These are phyloP conservation scores for Tetracentron sinense DNA, from an alignment of 164 flowering plant genomes.

Conservation along the genomic window DNA sequence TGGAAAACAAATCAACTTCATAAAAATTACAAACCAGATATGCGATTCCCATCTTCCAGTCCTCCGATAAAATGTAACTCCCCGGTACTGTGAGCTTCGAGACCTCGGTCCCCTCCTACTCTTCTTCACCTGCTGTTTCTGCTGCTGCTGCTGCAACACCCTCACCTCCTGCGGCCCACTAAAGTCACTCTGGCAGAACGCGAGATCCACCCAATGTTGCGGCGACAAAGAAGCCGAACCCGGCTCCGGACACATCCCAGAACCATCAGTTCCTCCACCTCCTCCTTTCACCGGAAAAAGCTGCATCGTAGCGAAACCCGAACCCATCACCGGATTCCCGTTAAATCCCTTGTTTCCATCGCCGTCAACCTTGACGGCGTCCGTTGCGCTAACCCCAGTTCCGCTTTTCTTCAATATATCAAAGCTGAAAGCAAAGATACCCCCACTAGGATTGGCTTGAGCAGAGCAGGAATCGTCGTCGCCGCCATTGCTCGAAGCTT, in stretches of 20 bases:
- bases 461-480: constrained; percentile 50
- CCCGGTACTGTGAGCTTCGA: constrained; percentile 85
- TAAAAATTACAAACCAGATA: constrained; percentile 61
- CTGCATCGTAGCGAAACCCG: constrained; percentile 38
- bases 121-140: constrained; percentile 52
- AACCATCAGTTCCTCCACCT: constrained; percentile 15
- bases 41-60: constrained; percentile 97
- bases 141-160: constrained; percentile 24
- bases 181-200: constrained; percentile 15
- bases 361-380: too few species aligned
- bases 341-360: constrained; percentile 15
- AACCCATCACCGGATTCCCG: constrained; percentile 1
- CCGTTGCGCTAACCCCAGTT: background rate
- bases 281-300: constrained; percentile 34
- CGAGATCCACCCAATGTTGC: constrained; percentile 44
- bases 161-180: constrained; percentile 9
- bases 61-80: constrained; percentile 89
- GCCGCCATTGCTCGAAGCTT: constrained; percentile 36
- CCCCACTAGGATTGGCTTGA: constrained; percentile 8
- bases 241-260: constrained; percentile 9
- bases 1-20: background rate
- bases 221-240: constrained; percentile 21
- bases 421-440: constrained; percentile 30
- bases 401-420: constrained; percentile 32
- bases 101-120: constrained; percentile 96